These are phyloP conservation scores for Limtongozyma cylindracea DNA, from an alignment of 805 yeast species.

Conservation along the genomic window DNA sequence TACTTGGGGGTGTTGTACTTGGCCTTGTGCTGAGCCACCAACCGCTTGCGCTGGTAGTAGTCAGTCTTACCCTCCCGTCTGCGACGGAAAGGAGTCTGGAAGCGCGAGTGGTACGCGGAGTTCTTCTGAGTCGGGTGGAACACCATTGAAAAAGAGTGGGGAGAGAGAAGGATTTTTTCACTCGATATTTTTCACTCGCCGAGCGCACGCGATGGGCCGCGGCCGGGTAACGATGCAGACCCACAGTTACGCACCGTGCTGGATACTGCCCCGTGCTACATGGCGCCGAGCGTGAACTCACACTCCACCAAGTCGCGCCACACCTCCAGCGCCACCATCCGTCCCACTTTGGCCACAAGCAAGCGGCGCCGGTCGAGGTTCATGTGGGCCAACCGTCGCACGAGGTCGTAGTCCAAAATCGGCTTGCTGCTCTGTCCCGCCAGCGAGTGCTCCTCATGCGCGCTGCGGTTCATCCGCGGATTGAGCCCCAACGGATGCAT, in stretches of 20 bases:
- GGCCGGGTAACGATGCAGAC: too few relatives aligned
- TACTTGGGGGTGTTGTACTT: conserved; percentile 98
- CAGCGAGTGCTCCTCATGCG: conserved; percentile 12
- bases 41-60: conserved; percentile 99
- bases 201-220: too few relatives aligned
- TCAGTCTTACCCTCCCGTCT: conserved; percentile 99
- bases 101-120: conserved; percentile 95
- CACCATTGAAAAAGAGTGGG: too few relatives aligned
- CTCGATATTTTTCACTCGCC: too few relatives aligned
- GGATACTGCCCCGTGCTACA: too few relatives aligned
- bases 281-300: too few relatives aligned
- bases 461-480: conserved; percentile 35
- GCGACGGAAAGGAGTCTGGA: conserved; percentile 99
- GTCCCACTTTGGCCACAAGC: conserved; percentile 30
- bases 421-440: too few relatives aligned
- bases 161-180: too few relatives aligned
- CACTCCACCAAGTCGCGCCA: conserved; percentile 43
- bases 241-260: too few relatives aligned
- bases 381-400: conserved; percentile 24
- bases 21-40: conserved; percentile 99
- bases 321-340: conserved; percentile 27
- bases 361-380: conserved; percentile 29
- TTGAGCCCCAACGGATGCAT: conserved; percentile 57
- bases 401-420: conserved; percentile 33
- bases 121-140: conserved; percentile 45